Base-by-base conservation (phyloP, 2,329 filamentous ascomycete species). In the Stagonosporopsis cucurbitacearum region DNA sequence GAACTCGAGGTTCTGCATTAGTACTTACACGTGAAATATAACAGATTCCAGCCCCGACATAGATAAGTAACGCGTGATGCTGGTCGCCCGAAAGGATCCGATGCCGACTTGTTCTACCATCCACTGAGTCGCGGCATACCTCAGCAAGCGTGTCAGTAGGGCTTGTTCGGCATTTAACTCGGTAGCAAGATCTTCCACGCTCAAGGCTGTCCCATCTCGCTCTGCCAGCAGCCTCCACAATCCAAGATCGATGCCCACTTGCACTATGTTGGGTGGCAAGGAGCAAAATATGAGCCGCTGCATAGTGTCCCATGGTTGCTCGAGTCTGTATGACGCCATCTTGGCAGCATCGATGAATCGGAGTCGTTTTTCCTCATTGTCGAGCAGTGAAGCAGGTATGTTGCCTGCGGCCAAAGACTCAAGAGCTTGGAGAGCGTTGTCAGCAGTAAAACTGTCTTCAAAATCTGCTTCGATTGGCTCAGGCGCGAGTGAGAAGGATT, bases 271-370 rank as follows among this genome's bases (percentile, higher is more conserved):
- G 2, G 40, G 40, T 17, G 40, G 40, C 5, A 43, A 26, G 30
- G 25, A 13, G 20, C 40, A 43, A 12, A 43, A 43, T 11, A 43
- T 23, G 25, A 43, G 25, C 25, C 40, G 40, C 40, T 43, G 40
- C 40, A 43, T 43, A 11, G 40, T 43, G 6, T 43, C 40, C 40
- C 40, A 43, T 6, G 40, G 40, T 30, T 43, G 40, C 26, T 43
- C 40, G 26, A 43, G 40, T 25, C 20, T 43, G 25, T 17, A 43
- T 12, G 25, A 43, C 15, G 40, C 40, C 39, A 41, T 41, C 11
- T 15, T 25, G 39, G 39, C 39, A 23, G 39, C 39, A 13, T 41
- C 39, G 39, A 41, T 20, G 26, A 41, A 41, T 41, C 39, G 20
- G 11, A 41, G 22, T 12, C 39, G 39, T 23, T 41, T 41, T n/a